These are phyloP conservation scores for Umbilicaria muhlenbergii DNA, from an alignment of 495 filamentous ascomycete species.

Conservation along the genomic window DNA sequence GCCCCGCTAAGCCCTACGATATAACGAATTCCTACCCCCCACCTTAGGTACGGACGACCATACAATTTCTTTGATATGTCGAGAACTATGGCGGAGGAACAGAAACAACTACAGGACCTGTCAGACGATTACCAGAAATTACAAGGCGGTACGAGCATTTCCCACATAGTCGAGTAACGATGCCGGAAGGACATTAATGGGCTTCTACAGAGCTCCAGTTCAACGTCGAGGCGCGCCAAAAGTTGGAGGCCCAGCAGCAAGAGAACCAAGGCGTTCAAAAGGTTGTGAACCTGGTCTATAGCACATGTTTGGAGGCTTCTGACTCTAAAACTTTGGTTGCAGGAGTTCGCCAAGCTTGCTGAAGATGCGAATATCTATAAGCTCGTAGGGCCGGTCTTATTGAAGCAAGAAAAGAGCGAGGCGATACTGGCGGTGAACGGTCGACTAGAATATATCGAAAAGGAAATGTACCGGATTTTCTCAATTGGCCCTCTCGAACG, in stretches of 20 bases:
- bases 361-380: slow-evolving; percentile 87
- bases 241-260: slow-evolving; percentile 83
- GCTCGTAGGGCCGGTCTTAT: slow-evolving; percentile 75
- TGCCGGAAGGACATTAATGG: neutral
- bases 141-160: slow-evolving; percentile 47
- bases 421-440: slow-evolving; percentile 80
- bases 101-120: slow-evolving; percentile 59
- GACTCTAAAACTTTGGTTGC: neutral
- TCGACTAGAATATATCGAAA: slow-evolving; percentile 78
- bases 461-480: slow-evolving; percentile 60
- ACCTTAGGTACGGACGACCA: too few relatives aligned
- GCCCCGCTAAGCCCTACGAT: too few relatives aligned
- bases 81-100: slow-evolving; percentile 28
- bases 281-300: slow-evolving; percentile 22
- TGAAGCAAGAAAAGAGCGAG: slow-evolving; percentile 86
- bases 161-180: neutral
- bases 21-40: too few relatives aligned
- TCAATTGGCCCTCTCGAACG: slow-evolving; percentile 3
- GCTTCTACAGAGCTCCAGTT: slow-evolving; percentile 54
- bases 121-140: slow-evolving; percentile 78
- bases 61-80: too few relatives aligned
- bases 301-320: too few relatives aligned
- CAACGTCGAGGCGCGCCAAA: slow-evolving; percentile 67
- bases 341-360: slow-evolving; percentile 62
- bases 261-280: slow-evolving; percentile 84